Evolutionary conservation across 2,329 filamentous ascomycete genomes (phyloP), one percentile per base, ranked within the genome.

Genomic region (Sarocladium brachiariae): DNA sequence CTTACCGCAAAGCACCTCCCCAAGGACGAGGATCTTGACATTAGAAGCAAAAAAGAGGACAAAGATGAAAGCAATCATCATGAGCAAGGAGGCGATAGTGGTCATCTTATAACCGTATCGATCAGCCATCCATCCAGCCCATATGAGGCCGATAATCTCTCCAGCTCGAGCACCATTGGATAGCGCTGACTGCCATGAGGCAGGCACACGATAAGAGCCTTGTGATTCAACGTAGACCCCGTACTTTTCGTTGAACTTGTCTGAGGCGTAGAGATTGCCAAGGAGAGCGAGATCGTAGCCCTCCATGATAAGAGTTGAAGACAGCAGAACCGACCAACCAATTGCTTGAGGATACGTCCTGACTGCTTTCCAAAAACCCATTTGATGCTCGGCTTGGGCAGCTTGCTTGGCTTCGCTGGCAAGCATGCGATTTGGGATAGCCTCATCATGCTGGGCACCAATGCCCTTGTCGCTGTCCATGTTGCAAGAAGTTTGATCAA

Each of bases 141-240:
- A 52, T 23, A 80, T 67, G 2, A 81, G 63, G 0, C 80, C 80
- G 9, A 81, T 56, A 48, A 83, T 77, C 57, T 78, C 72, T 11
- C 79, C 78, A 1, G 73, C 72, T 2, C 71, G 65, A 0, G 74
- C 73, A 14, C 74, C 78, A 51, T 80, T 80, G 6, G 70, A 73
- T 2, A 83, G 59, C 0, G 71, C 78, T 1, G 75, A 74, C 59
- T 82, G 78, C 80, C 80, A 83, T 1, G 72, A 67, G 0, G 77
- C 74, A 1, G 74, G 71, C 21, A 83, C 64, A 31, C 71, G 65
- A 51, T 75, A 76, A 24, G 67, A 69, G 2, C 63, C 66, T 2
- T 63, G 62, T 1, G 56, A 54, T 2, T 56, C 53, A 10, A 63
- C 58, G 21, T 62, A 65, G 0, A 63, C 54, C n/a, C 75, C 76